Evolutionary conservation across 805 yeast genomes (phyloP).

Genomic region (Wickerhamomyces sydowiorum): DNA sequence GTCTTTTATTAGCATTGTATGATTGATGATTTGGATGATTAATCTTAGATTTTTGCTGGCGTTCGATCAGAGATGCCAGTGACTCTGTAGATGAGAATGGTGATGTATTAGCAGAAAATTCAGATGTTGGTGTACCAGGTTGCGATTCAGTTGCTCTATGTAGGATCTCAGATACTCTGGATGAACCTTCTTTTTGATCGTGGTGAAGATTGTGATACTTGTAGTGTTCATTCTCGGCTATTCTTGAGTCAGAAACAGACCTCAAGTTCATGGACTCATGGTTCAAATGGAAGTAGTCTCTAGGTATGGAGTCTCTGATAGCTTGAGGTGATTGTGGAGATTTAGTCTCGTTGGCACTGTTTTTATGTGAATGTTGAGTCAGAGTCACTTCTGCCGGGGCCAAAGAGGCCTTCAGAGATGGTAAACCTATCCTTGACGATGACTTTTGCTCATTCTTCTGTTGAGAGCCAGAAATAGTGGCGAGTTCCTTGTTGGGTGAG

Average conservation of each 20-base stretch:
- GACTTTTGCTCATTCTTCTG: not conserved
- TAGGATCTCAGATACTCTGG: not conserved
- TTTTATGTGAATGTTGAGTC: not conserved
- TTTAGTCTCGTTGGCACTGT: not conserved
- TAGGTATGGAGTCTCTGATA: not conserved
- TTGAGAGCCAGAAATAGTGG: not conserved
- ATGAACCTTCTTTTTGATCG: not conserved
- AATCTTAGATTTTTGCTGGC: slow-evolving; percentile 33
- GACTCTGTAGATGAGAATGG: slow-evolving; percentile 31
- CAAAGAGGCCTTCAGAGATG: slow-evolving; percentile 12
- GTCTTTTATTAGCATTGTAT: slow-evolving; percentile 8
- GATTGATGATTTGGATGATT: slow-evolving; percentile 37
- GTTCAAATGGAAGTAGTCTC: not conserved
- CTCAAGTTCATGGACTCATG: not conserved
- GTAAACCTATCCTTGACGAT: slow-evolving; percentile 2
- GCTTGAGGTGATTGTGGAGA: not conserved
- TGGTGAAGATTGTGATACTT: not conserved
- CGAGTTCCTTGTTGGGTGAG: not conserved
- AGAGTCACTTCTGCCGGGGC: slow-evolving; percentile 15
- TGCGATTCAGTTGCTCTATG: not conserved
- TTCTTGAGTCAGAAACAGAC: not conserved
- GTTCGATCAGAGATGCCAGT: slow-evolving; percentile 31
- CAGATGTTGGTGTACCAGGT: not conserved
- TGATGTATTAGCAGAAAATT: slow-evolving; percentile 2
- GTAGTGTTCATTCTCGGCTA: not conserved